Percentiles rank a stretch among this genome's conserved stretches.
Conservation (phyloP, 108 stramenopile species). For the Conticribra weissflogii region DNA sequence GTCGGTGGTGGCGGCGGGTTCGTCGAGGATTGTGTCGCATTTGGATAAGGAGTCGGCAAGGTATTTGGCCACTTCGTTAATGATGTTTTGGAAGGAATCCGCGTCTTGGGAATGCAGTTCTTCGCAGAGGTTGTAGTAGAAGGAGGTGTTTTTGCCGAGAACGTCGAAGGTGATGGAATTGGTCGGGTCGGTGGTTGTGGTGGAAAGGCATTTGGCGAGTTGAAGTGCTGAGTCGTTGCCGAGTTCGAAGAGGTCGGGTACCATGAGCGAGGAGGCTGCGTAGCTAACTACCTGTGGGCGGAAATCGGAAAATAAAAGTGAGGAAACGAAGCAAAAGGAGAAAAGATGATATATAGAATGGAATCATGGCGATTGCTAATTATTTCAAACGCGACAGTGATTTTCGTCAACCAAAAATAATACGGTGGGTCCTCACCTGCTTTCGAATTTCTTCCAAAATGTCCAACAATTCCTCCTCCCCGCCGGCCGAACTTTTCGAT, state of each 20-base stretch:
- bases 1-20: constrained; percentile 5
- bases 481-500: constrained; percentile 18
- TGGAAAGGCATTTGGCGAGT: constrained; percentile 57
- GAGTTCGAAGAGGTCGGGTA: constrained; percentile 76
- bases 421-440: constrained; percentile 48
- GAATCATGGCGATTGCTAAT: not conserved
- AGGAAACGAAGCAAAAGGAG: not conserved
- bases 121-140: constrained; percentile 76
- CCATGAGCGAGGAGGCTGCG: constrained; percentile 74
- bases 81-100: constrained; percentile 52
- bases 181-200: constrained; percentile 48
- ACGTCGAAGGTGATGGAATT: constrained; percentile 72
- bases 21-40: constrained; percentile 58
- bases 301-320: not conserved
- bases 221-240: constrained; percentile 57
- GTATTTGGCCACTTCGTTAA: constrained; percentile 43
- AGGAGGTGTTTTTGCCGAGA: constrained; percentile 57
- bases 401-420: no score
- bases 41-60: constrained; percentile 43
- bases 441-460: constrained; percentile 66
- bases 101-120: constrained; percentile 71
- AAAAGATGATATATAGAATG: not conserved
- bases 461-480: constrained; percentile 50
- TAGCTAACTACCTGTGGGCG: constrained; percentile 71
- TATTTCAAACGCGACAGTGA: not conserved